Evolutionary conservation across 768 basidiomycete genomes (phyloP).

Genomic region (Udeniomyces megalosporus): DNA sequence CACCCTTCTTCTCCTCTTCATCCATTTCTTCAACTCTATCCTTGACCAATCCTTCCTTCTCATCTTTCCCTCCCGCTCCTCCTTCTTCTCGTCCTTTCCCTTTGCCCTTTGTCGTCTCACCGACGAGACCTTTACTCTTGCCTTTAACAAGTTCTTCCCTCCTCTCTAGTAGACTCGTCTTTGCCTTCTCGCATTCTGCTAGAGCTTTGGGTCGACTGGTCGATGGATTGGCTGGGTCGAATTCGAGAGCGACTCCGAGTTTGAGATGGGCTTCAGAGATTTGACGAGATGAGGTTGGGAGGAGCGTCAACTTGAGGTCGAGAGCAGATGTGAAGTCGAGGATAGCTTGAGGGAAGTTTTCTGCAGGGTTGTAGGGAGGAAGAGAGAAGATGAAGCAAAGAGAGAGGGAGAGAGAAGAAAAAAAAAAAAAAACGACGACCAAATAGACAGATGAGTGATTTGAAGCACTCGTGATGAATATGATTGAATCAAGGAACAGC

Average conservation of each 20-base stretch:
- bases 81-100: constrained; percentile 29
- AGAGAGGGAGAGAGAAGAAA: no score
- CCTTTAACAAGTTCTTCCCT: constrained; percentile 15
- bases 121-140: not conserved
- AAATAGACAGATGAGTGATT: no score
- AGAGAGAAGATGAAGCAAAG: not conserved
- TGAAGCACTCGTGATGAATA: no score
- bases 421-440: no score
- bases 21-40: constrained; percentile 51
- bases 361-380: constrained; percentile 35
- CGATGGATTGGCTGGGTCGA: constrained; percentile 39
- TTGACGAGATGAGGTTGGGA: constrained; percentile 77
- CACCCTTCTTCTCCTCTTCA: constrained; percentile 53
- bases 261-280: constrained; percentile 90
- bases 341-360: constrained; percentile 91
- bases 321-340: constrained; percentile 69
- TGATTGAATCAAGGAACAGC: not conserved
- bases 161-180: constrained; percentile 45
- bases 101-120: constrained; percentile 49
- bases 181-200: constrained; percentile 57
- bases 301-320: constrained; percentile 49
- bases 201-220: constrained; percentile 71
- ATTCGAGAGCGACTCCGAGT: constrained; percentile 79
- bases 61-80: no score
- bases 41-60: constrained; percentile 8